Percentiles rank a stretch among this genome's conserved stretches.
Conservation (phyloP, 768 basidiomycete genomes). For the Serendipita indica region DNA sequence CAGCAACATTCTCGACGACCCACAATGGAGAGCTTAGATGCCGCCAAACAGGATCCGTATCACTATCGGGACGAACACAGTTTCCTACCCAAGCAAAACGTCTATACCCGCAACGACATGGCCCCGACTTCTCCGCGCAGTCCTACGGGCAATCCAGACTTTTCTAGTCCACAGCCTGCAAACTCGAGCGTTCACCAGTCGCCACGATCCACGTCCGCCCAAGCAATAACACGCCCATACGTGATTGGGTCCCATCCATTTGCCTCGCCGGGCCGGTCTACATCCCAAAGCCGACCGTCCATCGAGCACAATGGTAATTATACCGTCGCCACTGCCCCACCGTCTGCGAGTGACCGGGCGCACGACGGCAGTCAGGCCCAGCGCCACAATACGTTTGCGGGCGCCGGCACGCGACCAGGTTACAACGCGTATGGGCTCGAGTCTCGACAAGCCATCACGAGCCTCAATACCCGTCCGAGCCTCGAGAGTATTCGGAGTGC, state of each 20-base stretch:
- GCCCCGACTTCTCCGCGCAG: background rate
- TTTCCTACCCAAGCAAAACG: background rate
- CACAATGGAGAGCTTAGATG: background rate
- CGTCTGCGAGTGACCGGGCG: background rate
- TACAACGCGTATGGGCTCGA: constrained; percentile 4
- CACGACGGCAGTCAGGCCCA: background rate
- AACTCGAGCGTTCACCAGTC: background rate
- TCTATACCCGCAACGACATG: background rate
- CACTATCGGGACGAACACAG: background rate
- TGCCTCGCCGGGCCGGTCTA: background rate
- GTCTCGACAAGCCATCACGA: background rate
- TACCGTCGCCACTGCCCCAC: background rate
- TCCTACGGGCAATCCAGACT: background rate
- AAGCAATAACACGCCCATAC: constrained; percentile 1
- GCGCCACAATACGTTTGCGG: background rate
- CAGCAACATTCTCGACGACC: background rate
- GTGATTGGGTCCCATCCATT: background rate
- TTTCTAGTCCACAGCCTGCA: background rate
- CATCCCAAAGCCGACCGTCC: background rate
- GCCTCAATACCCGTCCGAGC: background rate
- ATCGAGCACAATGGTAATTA: constrained; percentile 6
- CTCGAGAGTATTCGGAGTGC: background rate
- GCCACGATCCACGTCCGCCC: background rate
- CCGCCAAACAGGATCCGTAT: background rate
- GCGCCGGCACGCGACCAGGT: background rate